phyloP scores from a whole-genome alignment of 2,329 filamentous ascomycete genomes.

The Colletotrichum karsti region DNA sequence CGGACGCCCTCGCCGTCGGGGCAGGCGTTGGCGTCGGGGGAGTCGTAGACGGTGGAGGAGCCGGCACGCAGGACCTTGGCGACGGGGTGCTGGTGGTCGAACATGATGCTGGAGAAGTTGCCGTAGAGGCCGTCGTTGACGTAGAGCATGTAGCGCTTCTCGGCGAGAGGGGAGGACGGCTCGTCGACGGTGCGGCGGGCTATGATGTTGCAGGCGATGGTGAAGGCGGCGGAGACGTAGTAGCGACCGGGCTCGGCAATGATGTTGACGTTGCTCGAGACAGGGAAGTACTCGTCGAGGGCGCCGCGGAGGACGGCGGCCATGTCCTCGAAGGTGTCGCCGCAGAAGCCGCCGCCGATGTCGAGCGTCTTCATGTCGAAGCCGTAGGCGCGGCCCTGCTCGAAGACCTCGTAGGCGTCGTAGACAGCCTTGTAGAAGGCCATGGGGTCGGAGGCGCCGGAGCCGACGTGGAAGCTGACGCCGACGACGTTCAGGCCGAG shows the following conservation, averaged over 20 bases:
- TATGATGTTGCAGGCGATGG: conserved; percentile 94
- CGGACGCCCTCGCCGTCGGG: conserved; percentile 66
- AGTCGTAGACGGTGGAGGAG: conserved; percentile 66
- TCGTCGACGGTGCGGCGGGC: conserved; percentile 89
- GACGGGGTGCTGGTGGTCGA: conserved; percentile 93
- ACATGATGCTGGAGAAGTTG: conserved; percentile 99
- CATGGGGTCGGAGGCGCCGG: conserved; percentile 91
- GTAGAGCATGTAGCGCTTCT: conserved; percentile 93
- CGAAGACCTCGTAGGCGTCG: conserved; percentile 89
- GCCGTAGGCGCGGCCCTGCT: conserved; percentile 80
- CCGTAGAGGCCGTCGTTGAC: conserved; percentile 98
- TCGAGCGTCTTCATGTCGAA: conserved; percentile 88
- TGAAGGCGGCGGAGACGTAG: conserved; percentile 94
- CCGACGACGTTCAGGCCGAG: conserved; percentile 91
- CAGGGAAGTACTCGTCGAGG: conserved; percentile 88
- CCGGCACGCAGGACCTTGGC: conserved; percentile 80
- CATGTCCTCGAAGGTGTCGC: conserved; percentile 92
- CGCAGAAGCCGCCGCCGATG: conserved; percentile 91
- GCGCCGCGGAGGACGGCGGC: conserved; percentile 81
- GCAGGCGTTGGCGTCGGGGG: conserved; percentile 56
- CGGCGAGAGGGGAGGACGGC: conserved; percentile 61
- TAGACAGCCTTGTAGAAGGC: conserved; percentile 91
- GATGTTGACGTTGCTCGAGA: conserved; percentile 74
- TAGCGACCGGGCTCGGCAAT: conserved; percentile 97
- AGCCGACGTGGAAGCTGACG: conserved; percentile 98